These are phyloP conservation scores for Petrea volubilis DNA, from an alignment of 257 asterid species.

Conservation along the genomic window DNA sequence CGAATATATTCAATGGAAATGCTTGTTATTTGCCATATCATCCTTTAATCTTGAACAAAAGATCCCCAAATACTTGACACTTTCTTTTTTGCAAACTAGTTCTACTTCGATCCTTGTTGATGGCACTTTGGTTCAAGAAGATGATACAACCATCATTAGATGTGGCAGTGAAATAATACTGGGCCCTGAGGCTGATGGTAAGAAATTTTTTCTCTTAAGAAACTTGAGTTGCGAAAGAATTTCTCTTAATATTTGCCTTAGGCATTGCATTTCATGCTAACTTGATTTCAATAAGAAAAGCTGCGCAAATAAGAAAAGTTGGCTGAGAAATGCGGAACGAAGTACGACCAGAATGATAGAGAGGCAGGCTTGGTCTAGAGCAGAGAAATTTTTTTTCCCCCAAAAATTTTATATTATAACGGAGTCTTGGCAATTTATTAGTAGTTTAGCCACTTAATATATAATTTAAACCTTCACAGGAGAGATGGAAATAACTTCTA, in stretches of 20 bases:
- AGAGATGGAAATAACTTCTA: too few relatives aligned
- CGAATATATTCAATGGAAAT: slow-evolving; percentile 1
- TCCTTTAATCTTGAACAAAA: background rate
- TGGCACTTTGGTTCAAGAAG: slow-evolving; percentile 59
- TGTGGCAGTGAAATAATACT: slow-evolving; percentile 89
- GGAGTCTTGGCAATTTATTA: too few relatives aligned
- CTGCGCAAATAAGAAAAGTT: background rate
- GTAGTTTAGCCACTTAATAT: background rate
- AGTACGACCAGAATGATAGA: background rate
- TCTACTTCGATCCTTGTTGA: slow-evolving; percentile 61
- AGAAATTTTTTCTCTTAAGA: slow-evolving; percentile 12
- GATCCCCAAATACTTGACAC: slow-evolving; percentile 26
- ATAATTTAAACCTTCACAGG: background rate
- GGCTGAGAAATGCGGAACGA: background rate
- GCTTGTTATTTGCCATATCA: slow-evolving; percentile 8
- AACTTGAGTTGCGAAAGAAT: background rate
- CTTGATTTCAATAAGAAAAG: background rate
- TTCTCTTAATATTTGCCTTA: background rate
- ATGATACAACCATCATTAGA: slow-evolving; percentile 51
- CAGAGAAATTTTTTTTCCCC: too few relatives aligned
- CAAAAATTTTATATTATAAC: too few relatives aligned
- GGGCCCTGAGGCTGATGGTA: slow-evolving; percentile 64
- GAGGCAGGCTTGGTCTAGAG: background rate
- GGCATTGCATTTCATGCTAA: background rate
- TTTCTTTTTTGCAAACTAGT: slow-evolving; percentile 39